phyloP scores from a whole-genome alignment of 1,284 basidiomycete species.

The Melampsora larici-populina region DNA sequence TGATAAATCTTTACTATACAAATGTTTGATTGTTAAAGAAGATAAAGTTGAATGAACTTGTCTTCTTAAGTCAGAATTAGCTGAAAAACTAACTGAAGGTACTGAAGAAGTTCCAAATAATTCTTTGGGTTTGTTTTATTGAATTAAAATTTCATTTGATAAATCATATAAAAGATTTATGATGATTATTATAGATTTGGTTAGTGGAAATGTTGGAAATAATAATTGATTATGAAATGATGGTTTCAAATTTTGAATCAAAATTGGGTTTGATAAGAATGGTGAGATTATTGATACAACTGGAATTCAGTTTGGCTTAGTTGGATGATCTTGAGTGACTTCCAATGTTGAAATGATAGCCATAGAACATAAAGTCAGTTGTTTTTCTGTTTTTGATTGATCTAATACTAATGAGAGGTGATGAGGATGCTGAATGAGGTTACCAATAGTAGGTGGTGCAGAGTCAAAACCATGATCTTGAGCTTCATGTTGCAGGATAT shows the following conservation, averaged over 20 bases:
- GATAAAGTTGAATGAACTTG: no score
- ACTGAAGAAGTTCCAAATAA: no score
- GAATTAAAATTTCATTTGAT: background rate
- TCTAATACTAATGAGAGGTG: slow-evolving; percentile 74
- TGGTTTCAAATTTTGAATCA: slow-evolving; percentile 57
- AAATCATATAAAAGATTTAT: slow-evolving; percentile 57
- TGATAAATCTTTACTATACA: no score
- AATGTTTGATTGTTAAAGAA: no score
- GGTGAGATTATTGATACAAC: slow-evolving; percentile 21
- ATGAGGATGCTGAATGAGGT: no score
- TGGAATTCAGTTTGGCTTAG: slow-evolving; percentile 54
- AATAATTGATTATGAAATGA: slow-evolving; percentile 19
- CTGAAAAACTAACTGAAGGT: no score
- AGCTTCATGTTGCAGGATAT: no score
- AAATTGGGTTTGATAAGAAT: slow-evolving; percentile 13
- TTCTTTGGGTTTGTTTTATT: no score
- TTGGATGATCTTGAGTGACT: slow-evolving; percentile 62
- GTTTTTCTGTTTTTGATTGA: slow-evolving; percentile 68
- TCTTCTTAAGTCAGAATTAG: no score
- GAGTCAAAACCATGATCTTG: no score
- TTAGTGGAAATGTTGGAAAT: slow-evolving; percentile 42
- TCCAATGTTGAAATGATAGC: slow-evolving; percentile 62
- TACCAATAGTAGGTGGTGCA: no score
- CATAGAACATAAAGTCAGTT: slow-evolving; percentile 82
- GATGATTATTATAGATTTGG: slow-evolving; percentile 55